These are phyloP conservation scores for Amborella trichopoda DNA, from an alignment of 164 flowering plant genomes.

Conservation along the genomic window DNA sequence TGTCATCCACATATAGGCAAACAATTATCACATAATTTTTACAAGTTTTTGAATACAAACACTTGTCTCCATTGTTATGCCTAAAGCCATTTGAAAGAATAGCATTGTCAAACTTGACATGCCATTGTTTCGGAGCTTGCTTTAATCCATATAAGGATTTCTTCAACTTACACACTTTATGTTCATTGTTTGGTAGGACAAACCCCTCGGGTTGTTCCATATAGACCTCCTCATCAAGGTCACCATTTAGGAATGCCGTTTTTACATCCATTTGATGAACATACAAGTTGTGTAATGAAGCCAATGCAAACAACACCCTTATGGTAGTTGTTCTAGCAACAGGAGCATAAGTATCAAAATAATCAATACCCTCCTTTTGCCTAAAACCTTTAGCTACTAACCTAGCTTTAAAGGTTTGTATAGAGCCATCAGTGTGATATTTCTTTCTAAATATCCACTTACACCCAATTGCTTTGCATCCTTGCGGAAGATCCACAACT, in stretches of 20 bases:
- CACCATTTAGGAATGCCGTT: conserved; percentile 4
- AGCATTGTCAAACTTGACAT: not conserved
- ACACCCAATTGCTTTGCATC: not conserved
- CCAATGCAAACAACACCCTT: not conserved
- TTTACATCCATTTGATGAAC: conserved; percentile 4
- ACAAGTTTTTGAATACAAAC: not conserved
- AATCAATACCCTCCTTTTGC: not conserved
- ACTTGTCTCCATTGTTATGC: not conserved
- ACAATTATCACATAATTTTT: not conserved
- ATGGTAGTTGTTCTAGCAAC: not conserved
- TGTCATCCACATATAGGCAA: not conserved
- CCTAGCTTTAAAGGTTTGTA: conserved; percentile 4
- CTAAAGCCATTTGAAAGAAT: not conserved
- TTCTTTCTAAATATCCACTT: conserved; percentile 1
- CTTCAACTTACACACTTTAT: not conserved
- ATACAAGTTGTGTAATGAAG: not conserved
- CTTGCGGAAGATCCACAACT: not conserved
- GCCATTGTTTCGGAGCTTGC: conserved; percentile 1
- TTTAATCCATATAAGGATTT: conserved; percentile 3
- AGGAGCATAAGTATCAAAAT: conserved; percentile 6
- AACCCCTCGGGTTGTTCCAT: conserved; percentile 2
- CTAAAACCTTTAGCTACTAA: conserved; percentile 4
- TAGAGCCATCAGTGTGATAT: conserved; percentile 3
- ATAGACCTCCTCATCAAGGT: not conserved
- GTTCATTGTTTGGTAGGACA: not conserved